phyloP scores from a whole-genome alignment of 768 basidiomycete genomes.

The Amylocystis lapponica region DNA sequence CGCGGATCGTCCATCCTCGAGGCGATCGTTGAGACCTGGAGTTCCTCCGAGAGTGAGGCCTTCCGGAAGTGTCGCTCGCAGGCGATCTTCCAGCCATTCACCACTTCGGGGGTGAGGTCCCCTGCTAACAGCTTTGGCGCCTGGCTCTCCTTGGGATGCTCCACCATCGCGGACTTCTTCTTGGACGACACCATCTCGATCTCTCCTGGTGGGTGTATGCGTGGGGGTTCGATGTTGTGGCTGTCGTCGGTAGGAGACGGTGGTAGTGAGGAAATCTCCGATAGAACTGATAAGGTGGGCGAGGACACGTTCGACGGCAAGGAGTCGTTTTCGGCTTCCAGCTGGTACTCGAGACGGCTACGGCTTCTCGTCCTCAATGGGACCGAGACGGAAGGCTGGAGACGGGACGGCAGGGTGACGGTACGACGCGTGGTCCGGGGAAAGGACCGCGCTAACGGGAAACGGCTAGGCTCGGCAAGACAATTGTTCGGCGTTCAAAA shows the following conservation, averaged over 20 bases:
- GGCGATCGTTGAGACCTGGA: neutral
- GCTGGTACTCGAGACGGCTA: neutral
- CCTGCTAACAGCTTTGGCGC: neutral
- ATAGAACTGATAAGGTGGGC: too few relatives aligned
- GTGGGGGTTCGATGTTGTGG: neutral
- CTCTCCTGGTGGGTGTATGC: neutral
- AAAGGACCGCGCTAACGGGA: too few relatives aligned
- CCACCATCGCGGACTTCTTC: neutral
- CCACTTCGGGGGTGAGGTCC: neutral
- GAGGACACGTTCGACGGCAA: neutral
- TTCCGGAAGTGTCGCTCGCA: neutral
- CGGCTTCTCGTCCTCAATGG: too few relatives aligned
- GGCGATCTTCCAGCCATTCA: neutral
- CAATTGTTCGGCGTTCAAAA: neutral
- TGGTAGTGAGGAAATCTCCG: too few relatives aligned
- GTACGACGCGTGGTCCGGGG: neutral
- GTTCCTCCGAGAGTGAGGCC: neutral
- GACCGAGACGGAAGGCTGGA: neutral
- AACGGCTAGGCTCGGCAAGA: neutral
- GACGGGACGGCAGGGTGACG: neutral
- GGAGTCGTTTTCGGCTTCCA: too few relatives aligned
- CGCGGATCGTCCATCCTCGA: neutral
- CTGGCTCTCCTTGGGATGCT: neutral
- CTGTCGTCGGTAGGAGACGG: too few relatives aligned
- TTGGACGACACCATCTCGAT: neutral